These are phyloP conservation scores for Paramarasmius palmivorus DNA, from an alignment of 1,284 basidiomycete genomes.

Conservation along the genomic window DNA sequence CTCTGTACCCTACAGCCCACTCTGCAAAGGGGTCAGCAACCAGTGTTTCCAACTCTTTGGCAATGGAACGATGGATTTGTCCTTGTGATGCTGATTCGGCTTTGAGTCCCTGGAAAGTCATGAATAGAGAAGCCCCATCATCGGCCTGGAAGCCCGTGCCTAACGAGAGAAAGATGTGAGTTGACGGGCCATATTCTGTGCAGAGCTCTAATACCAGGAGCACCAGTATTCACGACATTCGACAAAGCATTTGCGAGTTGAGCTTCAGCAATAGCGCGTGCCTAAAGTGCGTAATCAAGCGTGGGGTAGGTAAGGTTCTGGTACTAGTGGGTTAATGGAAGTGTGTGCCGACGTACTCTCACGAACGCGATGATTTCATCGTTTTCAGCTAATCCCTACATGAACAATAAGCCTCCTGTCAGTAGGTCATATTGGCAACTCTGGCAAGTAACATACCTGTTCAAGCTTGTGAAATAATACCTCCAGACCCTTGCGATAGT, in stretches of 20 bases:
- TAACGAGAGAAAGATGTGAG: constrained; percentile 25
- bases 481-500: constrained; percentile 81
- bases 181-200: constrained; percentile 1
- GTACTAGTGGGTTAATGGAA: not conserved
- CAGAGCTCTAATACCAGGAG: constrained; percentile 43
- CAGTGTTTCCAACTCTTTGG: constrained; percentile 65
- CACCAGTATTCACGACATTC: constrained; percentile 49
- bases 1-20: constrained; percentile 73
- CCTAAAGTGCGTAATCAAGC: constrained; percentile 44
- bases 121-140: constrained; percentile 77
- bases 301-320: constrained; percentile 11
- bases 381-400: constrained; percentile 76
- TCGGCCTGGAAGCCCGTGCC: constrained; percentile 71
- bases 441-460: constrained; percentile 49
- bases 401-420: constrained; percentile 13
- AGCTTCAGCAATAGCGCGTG: constrained; percentile 64
- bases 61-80: constrained; percentile 61
- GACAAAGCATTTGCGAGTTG: constrained; percentile 60
- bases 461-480: constrained; percentile 77
- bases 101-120: constrained; percentile 79
- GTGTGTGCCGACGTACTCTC: constrained; percentile 48
- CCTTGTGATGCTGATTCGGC: constrained; percentile 68
- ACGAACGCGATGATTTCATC: constrained; percentile 82
- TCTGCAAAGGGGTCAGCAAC: constrained; percentile 74
- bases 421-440: constrained; percentile 9